phyloP scores from a whole-genome alignment of 257 asterid genomes.

The Ajuga chamaepitys region DNA sequence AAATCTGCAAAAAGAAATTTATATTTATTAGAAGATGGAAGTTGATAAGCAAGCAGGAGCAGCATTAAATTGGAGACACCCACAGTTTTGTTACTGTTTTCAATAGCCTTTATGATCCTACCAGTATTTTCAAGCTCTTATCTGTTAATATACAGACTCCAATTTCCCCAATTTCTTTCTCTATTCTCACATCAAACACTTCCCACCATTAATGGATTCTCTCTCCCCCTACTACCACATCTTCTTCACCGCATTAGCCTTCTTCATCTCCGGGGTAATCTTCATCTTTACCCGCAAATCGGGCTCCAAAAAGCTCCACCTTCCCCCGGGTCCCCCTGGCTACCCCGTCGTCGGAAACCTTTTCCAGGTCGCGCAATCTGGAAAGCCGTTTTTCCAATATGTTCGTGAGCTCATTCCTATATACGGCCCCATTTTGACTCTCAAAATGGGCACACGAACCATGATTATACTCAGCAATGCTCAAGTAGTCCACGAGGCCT shows the following conservation, averaged over 20 bases:
- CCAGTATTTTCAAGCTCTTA: conserved; percentile 26
- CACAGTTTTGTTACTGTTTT: not conserved
- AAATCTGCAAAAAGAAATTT: no score
- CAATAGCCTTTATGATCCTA: not conserved
- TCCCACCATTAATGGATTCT: conserved; percentile 34
- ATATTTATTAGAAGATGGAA: no score
- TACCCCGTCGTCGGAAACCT: conserved; percentile 84
- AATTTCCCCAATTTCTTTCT: not conserved
- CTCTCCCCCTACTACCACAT: conserved; percentile 47
- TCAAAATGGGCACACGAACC: conserved; percentile 76
- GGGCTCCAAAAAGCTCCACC: conserved; percentile 38
- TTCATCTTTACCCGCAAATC: conserved; percentile 38
- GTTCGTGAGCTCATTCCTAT: conserved; percentile 52
- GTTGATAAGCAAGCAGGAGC: no score
- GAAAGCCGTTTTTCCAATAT: conserved; percentile 66
- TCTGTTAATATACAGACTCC: conserved; percentile 13
- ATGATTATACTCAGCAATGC: conserved; percentile 63
- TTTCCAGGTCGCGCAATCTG: conserved; percentile 79
- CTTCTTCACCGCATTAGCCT: conserved; percentile 52
- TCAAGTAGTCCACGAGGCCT: conserved; percentile 53
- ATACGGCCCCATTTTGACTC: conserved; percentile 70
- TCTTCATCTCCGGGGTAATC: conserved; percentile 39
- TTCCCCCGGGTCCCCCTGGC: conserved; percentile 95
- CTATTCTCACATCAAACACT: not conserved
- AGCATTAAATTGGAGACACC: not conserved